These are phyloP conservation scores for Umbelopsis sp. DNA, from an alignment of 371 early-diverging fungal species.

Conservation along the genomic window DNA sequence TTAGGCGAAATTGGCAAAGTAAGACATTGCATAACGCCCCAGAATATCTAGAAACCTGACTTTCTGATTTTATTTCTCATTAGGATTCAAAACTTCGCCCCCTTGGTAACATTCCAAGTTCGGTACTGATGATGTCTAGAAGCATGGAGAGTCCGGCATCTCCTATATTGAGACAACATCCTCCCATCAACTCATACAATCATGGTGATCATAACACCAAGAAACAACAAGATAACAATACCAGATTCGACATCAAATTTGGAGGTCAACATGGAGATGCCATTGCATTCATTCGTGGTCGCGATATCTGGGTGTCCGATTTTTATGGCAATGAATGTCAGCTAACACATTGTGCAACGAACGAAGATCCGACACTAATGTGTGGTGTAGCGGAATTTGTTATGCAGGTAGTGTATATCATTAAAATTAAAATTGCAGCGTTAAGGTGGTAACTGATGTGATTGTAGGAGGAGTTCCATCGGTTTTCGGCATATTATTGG, in stretches of 20 bases:
- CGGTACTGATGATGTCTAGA: not conserved
- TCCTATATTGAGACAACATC: conserved; percentile 12
- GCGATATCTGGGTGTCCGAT: conserved; percentile 71
- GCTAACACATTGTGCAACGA: conserved; percentile 59
- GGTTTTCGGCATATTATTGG: conserved; percentile 75
- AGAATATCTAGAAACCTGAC: not conserved
- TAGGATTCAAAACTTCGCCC: conserved; percentile 2
- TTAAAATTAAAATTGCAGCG: not conserved
- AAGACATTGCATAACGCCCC: not conserved
- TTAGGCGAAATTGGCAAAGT: not conserved
- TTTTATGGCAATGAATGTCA: conserved; percentile 62
- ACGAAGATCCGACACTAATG: conserved; percentile 41
- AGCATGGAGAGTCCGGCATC: conserved; percentile 17
- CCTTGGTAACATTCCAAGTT: not conserved
- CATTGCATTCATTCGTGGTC: conserved; percentile 63
- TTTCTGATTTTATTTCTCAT: not conserved
- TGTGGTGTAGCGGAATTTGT: conserved; percentile 77
- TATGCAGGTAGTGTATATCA: conserved; percentile 59
- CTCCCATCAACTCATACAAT: not conserved
- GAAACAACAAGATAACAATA: not conserved
- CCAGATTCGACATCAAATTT: conserved; percentile 62
- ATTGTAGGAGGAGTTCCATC: conserved; percentile 71
- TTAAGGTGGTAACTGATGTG: not conserved
- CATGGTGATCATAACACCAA: conserved; percentile 8
- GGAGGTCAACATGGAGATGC: conserved; percentile 56